These are phyloP conservation scores for Tilletia caries DNA, from an alignment of 1,284 basidiomycete genomes.

Conservation along the genomic window DNA sequence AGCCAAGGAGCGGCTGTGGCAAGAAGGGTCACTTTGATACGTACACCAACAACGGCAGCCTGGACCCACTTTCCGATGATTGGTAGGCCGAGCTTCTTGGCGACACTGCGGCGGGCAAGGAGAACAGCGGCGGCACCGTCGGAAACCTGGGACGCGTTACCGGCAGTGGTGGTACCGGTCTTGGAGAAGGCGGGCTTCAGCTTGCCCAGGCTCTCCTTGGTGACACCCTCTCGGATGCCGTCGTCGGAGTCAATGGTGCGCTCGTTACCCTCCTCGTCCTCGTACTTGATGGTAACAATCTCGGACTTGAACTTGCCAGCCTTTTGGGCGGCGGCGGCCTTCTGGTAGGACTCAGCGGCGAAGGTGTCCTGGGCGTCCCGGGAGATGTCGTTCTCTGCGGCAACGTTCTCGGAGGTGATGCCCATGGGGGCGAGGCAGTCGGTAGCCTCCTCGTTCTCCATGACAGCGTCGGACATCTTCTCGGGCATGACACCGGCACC, in stretches of 20 bases:
- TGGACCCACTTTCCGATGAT: slow-evolving; percentile 88
- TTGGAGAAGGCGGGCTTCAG: slow-evolving; percentile 89
- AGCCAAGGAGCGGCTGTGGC: too few species aligned
- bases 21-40: too few species aligned
- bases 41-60: slow-evolving; percentile 65
- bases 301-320: slow-evolving; percentile 87
- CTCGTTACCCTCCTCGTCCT: slow-evolving; percentile 73
- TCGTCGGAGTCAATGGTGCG: slow-evolving; percentile 83
- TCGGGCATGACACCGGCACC: slow-evolving; percentile 69
- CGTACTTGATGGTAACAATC: slow-evolving; percentile 79
- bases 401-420: slow-evolving; percentile 94
- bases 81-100: slow-evolving; percentile 82
- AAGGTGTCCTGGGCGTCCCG: slow-evolving; percentile 78
- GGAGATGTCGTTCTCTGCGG: slow-evolving; percentile 69
- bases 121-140: slow-evolving; percentile 95
- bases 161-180: slow-evolving; percentile 85
- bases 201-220: slow-evolving; percentile 77
- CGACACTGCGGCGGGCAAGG: slow-evolving; percentile 77
- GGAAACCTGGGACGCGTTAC: slow-evolving; percentile 90
- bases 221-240: slow-evolving; percentile 80
- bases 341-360: slow-evolving; percentile 75
- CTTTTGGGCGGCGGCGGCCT: slow-evolving; percentile 79
- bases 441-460: slow-evolving; percentile 73
- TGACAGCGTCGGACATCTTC: slow-evolving; percentile 75
- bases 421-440: slow-evolving; percentile 97